phyloP scores from a whole-genome alignment of 345 rosid genomes.

The Pugionium dolabratum region DNA sequence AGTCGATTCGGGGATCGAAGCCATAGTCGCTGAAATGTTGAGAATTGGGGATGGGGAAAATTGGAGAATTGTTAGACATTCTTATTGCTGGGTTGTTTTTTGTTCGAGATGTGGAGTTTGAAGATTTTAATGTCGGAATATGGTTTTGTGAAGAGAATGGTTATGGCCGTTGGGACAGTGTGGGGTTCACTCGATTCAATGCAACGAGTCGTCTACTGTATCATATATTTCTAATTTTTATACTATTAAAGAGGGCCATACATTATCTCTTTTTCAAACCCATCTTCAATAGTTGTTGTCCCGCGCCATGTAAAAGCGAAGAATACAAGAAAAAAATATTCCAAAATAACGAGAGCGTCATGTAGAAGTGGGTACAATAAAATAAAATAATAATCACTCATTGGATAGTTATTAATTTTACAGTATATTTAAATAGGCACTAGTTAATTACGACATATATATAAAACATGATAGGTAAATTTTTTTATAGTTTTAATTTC shows the following conservation, averaged over 20 bases:
- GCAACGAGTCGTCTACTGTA: constrained; percentile 26
- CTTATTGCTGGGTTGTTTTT: not conserved
- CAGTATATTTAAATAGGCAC: too few relatives aligned
- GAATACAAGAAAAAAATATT: not conserved
- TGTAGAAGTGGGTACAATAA: too few relatives aligned
- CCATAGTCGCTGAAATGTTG: constrained; percentile 89
- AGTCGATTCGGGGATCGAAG: constrained; percentile 77
- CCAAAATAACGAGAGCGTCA: too few relatives aligned
- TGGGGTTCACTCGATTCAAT: constrained; percentile 33
- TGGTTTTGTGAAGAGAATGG: not conserved
- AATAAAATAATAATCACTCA: too few relatives aligned
- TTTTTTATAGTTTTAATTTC: not conserved
- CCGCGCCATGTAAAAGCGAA: not conserved
- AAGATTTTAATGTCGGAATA: constrained; percentile 19
- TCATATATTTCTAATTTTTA: constrained; percentile 8
- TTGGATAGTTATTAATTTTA: too few relatives aligned
- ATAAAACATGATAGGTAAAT: too few relatives aligned
- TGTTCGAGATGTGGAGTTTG: not conserved
- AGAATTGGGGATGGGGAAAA: constrained; percentile 64
- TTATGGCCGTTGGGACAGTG: constrained; percentile 40
- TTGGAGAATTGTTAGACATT: constrained; percentile 68
- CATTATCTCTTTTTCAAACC: constrained; percentile 1
- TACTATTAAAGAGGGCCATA: not conserved
- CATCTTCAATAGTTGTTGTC: not conserved
- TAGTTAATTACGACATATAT: too few relatives aligned